Evolutionary conservation across 192 early-diverging fungal species (phyloP).

Genomic region (Rhizophlyctis rosea): DNA sequence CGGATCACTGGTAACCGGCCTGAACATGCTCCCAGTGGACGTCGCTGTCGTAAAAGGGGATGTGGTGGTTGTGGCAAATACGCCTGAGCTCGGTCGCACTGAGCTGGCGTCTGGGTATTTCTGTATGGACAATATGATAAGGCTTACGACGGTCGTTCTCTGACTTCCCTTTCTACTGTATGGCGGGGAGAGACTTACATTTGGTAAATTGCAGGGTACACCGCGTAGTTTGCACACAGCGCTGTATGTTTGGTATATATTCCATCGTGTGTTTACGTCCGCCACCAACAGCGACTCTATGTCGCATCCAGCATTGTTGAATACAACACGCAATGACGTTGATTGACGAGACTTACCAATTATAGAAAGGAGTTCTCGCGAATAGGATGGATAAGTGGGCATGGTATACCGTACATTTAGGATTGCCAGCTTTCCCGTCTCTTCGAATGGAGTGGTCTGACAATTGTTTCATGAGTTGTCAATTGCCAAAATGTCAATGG

Average conservation of each 20-base stretch:
- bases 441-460: slow-evolving; percentile 90
- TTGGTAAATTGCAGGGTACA: slow-evolving; percentile 60
- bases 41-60: slow-evolving; percentile 1
- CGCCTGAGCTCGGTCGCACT: slow-evolving; percentile 22
- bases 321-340: neutral
- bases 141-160: slow-evolving; percentile 16
- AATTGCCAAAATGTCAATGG: neutral
- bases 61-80: slow-evolving; percentile 26
- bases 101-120: neutral
- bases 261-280: slow-evolving; percentile 70
- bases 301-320: neutral
- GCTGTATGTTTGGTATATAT: slow-evolving; percentile 75
- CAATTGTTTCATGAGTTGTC: too few relatives aligned
- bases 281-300: slow-evolving; percentile 70
- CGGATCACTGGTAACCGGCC: neutral
- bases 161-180: neutral
- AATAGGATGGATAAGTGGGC: slow-evolving; percentile 64
- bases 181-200: slow-evolving; percentile 41
- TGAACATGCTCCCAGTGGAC: slow-evolving; percentile 18
- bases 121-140: neutral
- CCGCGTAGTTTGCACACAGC: slow-evolving; percentile 61
- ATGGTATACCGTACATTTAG: slow-evolving; percentile 82
- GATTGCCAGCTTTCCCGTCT: slow-evolving; percentile 81
- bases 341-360: slow-evolving; percentile 27
- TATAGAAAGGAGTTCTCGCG: slow-evolving; percentile 34